Percentiles rank a stretch among this genome's conserved stretches.
Evolutionary conservation across 495 filamentous ascomycete species (phyloP).

Genomic region (Gamarada debralockiae): DNA sequence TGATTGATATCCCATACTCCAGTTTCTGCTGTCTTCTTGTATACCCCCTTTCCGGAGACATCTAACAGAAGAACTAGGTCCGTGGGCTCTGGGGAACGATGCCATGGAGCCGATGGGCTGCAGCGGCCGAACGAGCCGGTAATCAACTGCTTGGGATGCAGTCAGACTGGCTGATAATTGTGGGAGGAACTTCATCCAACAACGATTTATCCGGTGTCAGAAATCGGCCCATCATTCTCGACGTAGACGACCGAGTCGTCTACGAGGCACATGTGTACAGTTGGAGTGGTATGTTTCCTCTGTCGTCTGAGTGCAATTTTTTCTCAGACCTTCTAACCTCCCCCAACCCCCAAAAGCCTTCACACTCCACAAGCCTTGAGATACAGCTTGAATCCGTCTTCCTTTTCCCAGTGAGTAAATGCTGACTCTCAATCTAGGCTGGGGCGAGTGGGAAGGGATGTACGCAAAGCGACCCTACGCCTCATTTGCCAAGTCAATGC

Average conservation of each 20-base stretch:
- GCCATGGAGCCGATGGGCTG: conserved; percentile 54
- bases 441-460: conserved; percentile 48
- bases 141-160: conserved; percentile 51
- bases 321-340: no score
- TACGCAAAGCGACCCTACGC: conserved; percentile 50
- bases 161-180: conserved; percentile 56
- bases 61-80: no score
- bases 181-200: conserved; percentile 55
- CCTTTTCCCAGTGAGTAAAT: no score
- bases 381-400: no score
- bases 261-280: conserved; percentile 59
- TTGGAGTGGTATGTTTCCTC: conserved; percentile 61
- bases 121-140: conserved; percentile 51
- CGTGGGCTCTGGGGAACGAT: conserved; percentile 60
- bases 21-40: no score
- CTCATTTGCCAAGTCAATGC: conserved; percentile 53
- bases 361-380: no score
- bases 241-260: conserved; percentile 47
- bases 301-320: no score
- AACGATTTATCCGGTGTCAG: conserved; percentile 51
- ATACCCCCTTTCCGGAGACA: no score
- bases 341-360: no score
- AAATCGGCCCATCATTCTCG: conserved; percentile 47
- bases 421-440: no score
- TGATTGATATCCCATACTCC: no score